Percentiles rank a stretch among this genome's conserved stretches.
Evolutionary conservation across 164 flowering plant genomes (phyloP).

Genomic region (Annona squamosa): DNA sequence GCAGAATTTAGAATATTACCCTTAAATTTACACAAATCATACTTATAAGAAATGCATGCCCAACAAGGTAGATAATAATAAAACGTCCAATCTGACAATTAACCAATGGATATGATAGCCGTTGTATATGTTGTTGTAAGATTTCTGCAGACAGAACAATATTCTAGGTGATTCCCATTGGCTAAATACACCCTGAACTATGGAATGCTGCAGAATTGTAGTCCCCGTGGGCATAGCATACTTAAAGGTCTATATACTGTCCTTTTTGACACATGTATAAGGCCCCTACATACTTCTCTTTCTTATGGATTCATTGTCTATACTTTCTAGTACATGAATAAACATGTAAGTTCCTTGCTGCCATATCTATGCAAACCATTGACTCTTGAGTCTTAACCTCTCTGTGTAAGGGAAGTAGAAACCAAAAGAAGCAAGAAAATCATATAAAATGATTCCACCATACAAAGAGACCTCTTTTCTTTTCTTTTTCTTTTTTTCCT

Average conservation of each 20-base stretch:
- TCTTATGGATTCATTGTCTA: background rate
- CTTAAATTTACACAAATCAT: background rate
- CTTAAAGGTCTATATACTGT: background rate
- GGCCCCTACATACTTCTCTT: background rate
- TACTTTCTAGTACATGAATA: background rate
- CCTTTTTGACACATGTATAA: background rate
- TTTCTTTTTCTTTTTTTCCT: too few species aligned
- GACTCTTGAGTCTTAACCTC: background rate
- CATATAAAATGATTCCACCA: background rate
- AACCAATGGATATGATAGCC: background rate
- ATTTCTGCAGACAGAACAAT: too few species aligned
- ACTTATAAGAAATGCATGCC: background rate
- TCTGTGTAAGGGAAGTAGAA: background rate
- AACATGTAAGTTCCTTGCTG: background rate
- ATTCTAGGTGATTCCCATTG: too few species aligned
- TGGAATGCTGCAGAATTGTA: background rate
- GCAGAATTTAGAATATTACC: too few species aligned
- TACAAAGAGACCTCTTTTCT: background rate
- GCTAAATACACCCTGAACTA: too few species aligned
- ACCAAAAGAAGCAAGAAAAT: background rate
- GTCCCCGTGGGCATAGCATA: background rate
- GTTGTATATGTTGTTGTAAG: background rate
- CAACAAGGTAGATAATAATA: background rate
- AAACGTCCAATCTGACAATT: background rate
- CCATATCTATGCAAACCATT: background rate